A percentile compares a stretch with the other conserved stretches of the same genome.
These are phyloP conservation scores for Rhexocercosporidium sp. DNA, from an alignment of 2,329 filamentous ascomycete species.

Conservation along the genomic window DNA sequence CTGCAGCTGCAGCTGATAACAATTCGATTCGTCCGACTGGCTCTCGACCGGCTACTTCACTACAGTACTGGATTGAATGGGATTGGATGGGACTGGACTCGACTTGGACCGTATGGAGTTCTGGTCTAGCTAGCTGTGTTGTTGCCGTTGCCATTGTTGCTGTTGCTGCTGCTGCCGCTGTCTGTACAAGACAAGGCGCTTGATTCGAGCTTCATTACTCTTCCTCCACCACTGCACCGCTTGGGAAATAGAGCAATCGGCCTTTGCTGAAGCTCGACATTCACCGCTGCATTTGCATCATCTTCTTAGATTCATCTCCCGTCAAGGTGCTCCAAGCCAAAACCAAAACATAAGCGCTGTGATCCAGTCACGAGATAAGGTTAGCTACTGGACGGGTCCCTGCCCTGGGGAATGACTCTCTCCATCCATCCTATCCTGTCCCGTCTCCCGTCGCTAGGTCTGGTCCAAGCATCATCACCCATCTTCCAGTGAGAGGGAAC, in stretches of 20 bases:
- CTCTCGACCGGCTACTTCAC: not conserved
- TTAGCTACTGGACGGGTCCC: not conserved
- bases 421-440: not conserved
- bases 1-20: not conserved
- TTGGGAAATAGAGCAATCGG: not conserved
- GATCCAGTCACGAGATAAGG: slow-evolving; percentile 33
- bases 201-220: slow-evolving; percentile 1
- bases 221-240: not conserved
- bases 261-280: slow-evolving; percentile 3
- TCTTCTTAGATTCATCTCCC: not conserved
- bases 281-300: not conserved
- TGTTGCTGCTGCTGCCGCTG: not conserved
- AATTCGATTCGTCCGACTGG: not conserved
- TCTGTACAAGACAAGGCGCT: not conserved
- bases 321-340: not conserved
- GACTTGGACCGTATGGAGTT: too few species aligned
- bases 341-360: slow-evolving; percentile 30
- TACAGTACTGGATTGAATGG: not conserved
- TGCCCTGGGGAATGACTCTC: slow-evolving; percentile 33
- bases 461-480: slow-evolving; percentile 19
- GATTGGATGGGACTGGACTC: not conserved
- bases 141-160: not conserved
- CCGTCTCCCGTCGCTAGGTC: not conserved
- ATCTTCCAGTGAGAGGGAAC: slow-evolving; percentile 12
- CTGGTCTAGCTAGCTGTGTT: too few species aligned